Conservation (phyloP, 73 alveolate genomes). For the Diophrys appendiculata region DNA sequence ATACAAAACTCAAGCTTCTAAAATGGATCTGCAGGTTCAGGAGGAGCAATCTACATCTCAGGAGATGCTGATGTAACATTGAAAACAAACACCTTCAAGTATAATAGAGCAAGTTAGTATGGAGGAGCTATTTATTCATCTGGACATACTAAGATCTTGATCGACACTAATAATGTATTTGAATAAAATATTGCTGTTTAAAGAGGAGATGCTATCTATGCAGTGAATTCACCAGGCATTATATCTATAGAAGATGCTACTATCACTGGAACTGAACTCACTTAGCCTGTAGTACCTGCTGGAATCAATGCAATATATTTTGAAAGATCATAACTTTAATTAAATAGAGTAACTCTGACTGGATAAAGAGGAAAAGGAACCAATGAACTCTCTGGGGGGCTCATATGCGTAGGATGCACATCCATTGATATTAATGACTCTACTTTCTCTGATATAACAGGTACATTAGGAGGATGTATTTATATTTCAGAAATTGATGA, state of each 20-base stretch:
- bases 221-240: background rate
- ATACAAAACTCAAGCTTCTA: background rate
- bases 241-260: background rate
- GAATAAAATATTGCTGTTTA: background rate
- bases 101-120: background rate
- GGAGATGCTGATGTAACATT: constrained; percentile 7
- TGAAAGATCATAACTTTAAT: background rate
- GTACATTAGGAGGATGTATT: constrained; percentile 36
- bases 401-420: background rate
- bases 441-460: constrained; percentile 6
- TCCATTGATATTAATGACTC: background rate
- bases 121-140: constrained; percentile 59
- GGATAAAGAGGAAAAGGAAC: background rate
- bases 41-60: constrained; percentile 20
- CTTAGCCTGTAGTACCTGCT: background rate
- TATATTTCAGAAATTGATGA: constrained; percentile 1
- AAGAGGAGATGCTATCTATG: constrained; percentile 33
- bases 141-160: constrained; percentile 12
- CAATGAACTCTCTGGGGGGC: background rate
- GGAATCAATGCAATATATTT: background rate
- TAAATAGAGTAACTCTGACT: background rate
- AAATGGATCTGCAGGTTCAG: constrained; percentile 13
- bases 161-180: background rate
- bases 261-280: constrained; percentile 1
- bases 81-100: background rate